Conservation (phyloP, 495 filamentous ascomycete genomes). For the Hypoxylon lienhwacheense region DNA sequence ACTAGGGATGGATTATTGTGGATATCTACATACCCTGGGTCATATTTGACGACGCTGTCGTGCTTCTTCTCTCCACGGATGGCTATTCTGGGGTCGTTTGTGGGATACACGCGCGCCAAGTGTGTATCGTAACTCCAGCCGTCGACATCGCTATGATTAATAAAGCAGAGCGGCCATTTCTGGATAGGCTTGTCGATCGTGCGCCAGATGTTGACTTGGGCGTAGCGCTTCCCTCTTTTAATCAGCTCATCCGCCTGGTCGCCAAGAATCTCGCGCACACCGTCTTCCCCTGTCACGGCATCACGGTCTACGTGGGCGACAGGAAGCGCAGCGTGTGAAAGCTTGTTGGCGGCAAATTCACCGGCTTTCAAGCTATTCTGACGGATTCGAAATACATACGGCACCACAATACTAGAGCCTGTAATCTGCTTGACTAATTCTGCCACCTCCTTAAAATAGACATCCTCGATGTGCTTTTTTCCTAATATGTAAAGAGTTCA, state of each 20-base stretch:
- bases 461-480: constrained; percentile 35
- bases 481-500: constrained; percentile 7
- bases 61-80: constrained; percentile 36
- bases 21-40: constrained; percentile 28
- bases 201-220: constrained; percentile 57
- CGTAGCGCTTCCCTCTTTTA: constrained; percentile 65
- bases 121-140: constrained; percentile 34
- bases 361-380: constrained; percentile 35
- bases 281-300: constrained; percentile 51
- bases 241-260: constrained; percentile 72
- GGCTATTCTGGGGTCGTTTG: constrained; percentile 34
- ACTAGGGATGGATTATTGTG: not conserved
- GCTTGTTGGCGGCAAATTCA: constrained; percentile 31
- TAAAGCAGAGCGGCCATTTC: constrained; percentile 39
- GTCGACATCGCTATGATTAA: constrained; percentile 30
- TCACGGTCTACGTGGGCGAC: constrained; percentile 42
- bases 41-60: constrained; percentile 36
- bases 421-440: constrained; percentile 38
- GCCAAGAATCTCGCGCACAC: constrained; percentile 68
- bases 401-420: constrained; percentile 30
- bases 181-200: constrained; percentile 34
- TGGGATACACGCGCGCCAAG: constrained; percentile 31
- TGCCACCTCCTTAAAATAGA: constrained; percentile 37
- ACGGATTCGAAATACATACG: constrained; percentile 38
- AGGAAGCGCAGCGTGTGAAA: constrained; percentile 34